A percentile compares a stretch with the other conserved stretches of the same genome.
Conservation (phyloP, 305 asterid species). For the Stenogyne calaminthoides region DNA sequence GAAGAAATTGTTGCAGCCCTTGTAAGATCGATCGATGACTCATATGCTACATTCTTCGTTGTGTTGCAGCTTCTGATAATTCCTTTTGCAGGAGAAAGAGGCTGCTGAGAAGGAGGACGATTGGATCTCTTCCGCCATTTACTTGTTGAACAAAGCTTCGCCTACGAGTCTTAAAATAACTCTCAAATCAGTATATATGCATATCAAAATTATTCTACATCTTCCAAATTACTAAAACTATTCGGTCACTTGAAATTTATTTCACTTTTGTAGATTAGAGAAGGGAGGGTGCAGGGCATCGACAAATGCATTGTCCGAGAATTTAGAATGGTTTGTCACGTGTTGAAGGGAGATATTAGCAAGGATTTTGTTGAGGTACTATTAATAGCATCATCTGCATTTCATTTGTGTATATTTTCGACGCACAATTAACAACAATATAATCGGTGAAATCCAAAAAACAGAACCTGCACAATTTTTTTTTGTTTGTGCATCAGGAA, state of each 20-base stretch:
- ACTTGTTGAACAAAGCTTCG: slow-evolving; percentile 73
- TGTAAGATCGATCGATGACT: slow-evolving; percentile 43
- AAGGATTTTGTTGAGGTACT: neutral
- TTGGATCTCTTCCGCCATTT: slow-evolving; percentile 71
- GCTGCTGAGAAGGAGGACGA: slow-evolving; percentile 49
- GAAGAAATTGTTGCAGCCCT: slow-evolving; percentile 78
- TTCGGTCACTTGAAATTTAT: no score
- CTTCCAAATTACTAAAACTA: neutral
- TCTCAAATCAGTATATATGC: slow-evolving; percentile 62
- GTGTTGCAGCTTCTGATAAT: slow-evolving; percentile 5
- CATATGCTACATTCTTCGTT: neutral
- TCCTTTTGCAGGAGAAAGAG: slow-evolving; percentile 58
- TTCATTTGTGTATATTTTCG: neutral
- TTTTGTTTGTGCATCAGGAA: no score
- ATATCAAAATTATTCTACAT: neutral
- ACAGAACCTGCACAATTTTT: no score
- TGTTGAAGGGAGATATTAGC: neutral
- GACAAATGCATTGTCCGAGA: neutral
- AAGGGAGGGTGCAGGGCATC: neutral
- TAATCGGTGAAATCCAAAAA: no score
- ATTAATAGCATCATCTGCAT: neutral
- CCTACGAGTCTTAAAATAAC: slow-evolving; percentile 87
- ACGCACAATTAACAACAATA: neutral
- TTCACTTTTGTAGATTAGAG: neutral
- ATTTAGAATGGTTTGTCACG: neutral